These are phyloP conservation scores for Sugiyamaella pinicola DNA, from an alignment of 1,139 yeast genomes.

Conservation along the genomic window DNA sequence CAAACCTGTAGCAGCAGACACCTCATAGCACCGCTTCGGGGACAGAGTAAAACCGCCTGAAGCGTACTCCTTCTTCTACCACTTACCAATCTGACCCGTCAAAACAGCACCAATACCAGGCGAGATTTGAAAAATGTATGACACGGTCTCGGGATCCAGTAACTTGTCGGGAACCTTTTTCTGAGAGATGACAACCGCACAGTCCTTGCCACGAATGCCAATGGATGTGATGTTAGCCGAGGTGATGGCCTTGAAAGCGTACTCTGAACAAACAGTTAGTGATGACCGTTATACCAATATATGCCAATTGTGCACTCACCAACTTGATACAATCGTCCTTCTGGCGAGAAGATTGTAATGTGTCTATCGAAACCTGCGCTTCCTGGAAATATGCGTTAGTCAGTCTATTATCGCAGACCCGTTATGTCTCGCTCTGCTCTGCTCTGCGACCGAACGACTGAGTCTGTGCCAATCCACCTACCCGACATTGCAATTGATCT, in stretches of 20 bases:
- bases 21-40: too few species aligned
- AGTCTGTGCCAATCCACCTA: conserved; percentile 1
- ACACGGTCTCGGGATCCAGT: conserved; percentile 80
- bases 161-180: conserved; percentile 96
- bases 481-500: conserved; percentile 19
- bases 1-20: neutral
- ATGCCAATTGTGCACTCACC: conserved; percentile 41
- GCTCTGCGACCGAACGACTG: neutral
- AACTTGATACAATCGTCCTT: conserved; percentile 95
- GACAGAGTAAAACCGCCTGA: too few species aligned
- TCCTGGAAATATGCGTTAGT: conserved; percentile 25
- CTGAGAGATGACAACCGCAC: conserved; percentile 89
- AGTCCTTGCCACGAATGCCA: conserved; percentile 83
- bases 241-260: conserved; percentile 96
- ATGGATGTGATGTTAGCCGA: conserved; percentile 87
- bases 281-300: neutral
- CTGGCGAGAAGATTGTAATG: conserved; percentile 97
- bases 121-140: conserved; percentile 82
- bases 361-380: conserved; percentile 94
- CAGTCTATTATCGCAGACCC: neutral
- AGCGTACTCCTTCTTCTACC: neutral
- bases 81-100: conserved; percentile 78
- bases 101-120: conserved; percentile 86
- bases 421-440: neutral
- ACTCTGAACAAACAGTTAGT: conserved; percentile 46